These are phyloP conservation scores for Sclerotinia trifoliorum DNA, from an alignment of 2,329 filamentous ascomycete species.

Conservation along the genomic window DNA sequence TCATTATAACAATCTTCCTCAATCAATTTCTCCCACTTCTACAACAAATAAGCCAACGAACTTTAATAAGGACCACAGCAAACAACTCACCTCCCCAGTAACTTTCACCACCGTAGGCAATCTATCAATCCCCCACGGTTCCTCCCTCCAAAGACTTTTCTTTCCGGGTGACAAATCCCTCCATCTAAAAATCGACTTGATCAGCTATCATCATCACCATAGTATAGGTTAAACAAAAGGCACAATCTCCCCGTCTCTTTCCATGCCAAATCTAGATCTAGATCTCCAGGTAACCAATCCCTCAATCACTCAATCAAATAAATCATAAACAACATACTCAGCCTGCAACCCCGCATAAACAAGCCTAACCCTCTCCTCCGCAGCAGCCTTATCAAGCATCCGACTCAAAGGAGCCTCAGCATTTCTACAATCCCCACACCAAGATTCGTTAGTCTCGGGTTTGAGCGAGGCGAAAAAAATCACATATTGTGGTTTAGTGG, in stretches of 20 bases:
- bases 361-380: constrained; percentile 7
- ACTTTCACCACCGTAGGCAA: constrained; percentile 14
- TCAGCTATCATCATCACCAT: not conserved
- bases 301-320: too few species aligned
- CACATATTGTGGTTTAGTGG: constrained; percentile 9
- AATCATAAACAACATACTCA: constrained; percentile 4
- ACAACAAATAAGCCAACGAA: not conserved
- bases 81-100: not conserved
- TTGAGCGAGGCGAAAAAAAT: constrained; percentile 15
- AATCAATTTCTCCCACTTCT: constrained; percentile 21
- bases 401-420: constrained; percentile 3
- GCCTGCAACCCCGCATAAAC: constrained; percentile 8
- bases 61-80: not conserved
- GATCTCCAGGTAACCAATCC: too few species aligned
- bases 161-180: not conserved
- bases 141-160: constrained; percentile 11
- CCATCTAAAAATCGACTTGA: not conserved
- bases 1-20: constrained; percentile 18
- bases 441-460: constrained; percentile 7
- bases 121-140: constrained; percentile 10
- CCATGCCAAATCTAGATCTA: too few species aligned
- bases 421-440: constrained; percentile 12
- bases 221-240: not conserved
- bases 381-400: not conserved
- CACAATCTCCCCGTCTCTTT: too few species aligned